These are phyloP conservation scores for Myriosclerotinia duriaeana DNA, from an alignment of 2,329 filamentous ascomycete genomes.

Conservation along the genomic window DNA sequence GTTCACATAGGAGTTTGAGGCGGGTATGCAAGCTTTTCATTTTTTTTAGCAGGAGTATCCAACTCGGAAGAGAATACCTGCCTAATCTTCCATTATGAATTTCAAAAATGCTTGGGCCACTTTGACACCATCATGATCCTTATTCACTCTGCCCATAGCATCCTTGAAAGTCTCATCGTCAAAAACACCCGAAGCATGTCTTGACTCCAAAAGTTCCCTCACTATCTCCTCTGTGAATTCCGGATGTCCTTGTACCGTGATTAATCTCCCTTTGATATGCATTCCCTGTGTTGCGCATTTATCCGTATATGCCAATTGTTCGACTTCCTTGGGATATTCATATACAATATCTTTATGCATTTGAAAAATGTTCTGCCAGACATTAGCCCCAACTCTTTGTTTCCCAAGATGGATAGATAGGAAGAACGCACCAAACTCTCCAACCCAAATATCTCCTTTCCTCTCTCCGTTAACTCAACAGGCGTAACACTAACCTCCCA, in stretches of 20 bases:
- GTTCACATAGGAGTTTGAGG: not conserved
- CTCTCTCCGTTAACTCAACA: slow-evolving; percentile 65
- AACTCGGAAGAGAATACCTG: not conserved
- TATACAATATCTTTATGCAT: slow-evolving; percentile 82
- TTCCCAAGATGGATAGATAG: not conserved
- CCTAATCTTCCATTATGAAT: slow-evolving; percentile 63
- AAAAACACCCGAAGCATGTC: slow-evolving; percentile 68
- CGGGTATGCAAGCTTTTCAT: not conserved
- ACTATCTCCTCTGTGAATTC: slow-evolving; percentile 77
- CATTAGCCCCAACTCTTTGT: not conserved
- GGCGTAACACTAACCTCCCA: slow-evolving; percentile 81
- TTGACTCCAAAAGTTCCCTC: slow-evolving; percentile 61
- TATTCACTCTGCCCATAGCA: slow-evolving; percentile 62
- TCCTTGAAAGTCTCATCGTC: slow-evolving; percentile 66
- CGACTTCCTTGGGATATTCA: slow-evolving; percentile 59
- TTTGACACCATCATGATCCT: slow-evolving; percentile 75
- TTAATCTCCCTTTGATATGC: slow-evolving; percentile 63
- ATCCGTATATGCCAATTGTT: slow-evolving; percentile 63
- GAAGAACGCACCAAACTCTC: slow-evolving; percentile 53
- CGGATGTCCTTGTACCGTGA: slow-evolving; percentile 83
- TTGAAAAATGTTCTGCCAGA: slow-evolving; percentile 67
- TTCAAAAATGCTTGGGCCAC: slow-evolving; percentile 73
- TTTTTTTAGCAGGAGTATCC: not conserved
- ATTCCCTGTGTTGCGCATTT: slow-evolving; percentile 77
- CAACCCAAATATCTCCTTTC: slow-evolving; percentile 68